phyloP scores from a whole-genome alignment of 2,329 filamentous ascomycete species.

The Talaromyces verruculosus region DNA sequence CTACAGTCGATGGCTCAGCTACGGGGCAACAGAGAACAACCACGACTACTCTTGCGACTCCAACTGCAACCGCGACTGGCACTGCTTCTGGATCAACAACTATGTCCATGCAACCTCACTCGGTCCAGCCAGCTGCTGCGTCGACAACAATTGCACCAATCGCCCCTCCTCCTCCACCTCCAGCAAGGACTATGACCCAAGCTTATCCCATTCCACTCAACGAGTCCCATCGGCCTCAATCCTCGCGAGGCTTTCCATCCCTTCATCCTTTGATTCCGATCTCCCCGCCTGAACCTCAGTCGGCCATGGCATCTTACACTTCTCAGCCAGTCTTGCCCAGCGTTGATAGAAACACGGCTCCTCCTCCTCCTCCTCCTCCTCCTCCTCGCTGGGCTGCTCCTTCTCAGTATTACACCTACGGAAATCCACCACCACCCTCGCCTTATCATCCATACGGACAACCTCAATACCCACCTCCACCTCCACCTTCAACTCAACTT shows the following conservation, averaged over 20 bases:
- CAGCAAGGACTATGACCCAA: not conserved
- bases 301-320: not conserved
- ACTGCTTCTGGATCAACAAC: not conserved
- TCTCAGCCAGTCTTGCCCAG: constrained; percentile 8
- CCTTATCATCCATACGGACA: constrained; percentile 8
- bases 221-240: constrained; percentile 5
- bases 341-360: constrained; percentile 8
- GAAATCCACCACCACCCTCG: not conserved
- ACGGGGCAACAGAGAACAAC: constrained; percentile 11
- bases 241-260: constrained; percentile 9
- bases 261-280: constrained; percentile 1
- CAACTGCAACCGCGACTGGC: not conserved
- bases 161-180: not conserved
- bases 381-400: constrained; percentile 7
- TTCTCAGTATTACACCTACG: constrained; percentile 1
- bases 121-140: constrained; percentile 19
- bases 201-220: constrained; percentile 6
- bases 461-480: constrained; percentile 7
- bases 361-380: not conserved
- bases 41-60: constrained; percentile 10
- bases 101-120: constrained; percentile 15
- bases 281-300: not conserved
- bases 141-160: not conserved
- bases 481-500: not conserved
- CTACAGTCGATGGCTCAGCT: constrained; percentile 1